Evolutionary conservation across 768 basidiomycete species (phyloP).

Genomic region (Suillus variegatus): DNA sequence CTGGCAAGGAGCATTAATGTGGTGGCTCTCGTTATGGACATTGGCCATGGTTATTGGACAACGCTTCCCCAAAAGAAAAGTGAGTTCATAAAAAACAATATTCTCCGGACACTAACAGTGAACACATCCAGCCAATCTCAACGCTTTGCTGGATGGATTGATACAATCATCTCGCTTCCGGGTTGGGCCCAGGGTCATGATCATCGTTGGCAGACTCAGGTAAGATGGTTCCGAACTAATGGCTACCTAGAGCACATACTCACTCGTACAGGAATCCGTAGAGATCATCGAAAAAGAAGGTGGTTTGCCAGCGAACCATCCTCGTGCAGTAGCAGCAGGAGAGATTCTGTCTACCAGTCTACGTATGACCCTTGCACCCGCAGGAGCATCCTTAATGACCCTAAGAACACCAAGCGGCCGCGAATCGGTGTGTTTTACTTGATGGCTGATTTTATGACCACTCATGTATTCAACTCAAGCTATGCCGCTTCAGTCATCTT

Average conservation of each 20-base stretch:
- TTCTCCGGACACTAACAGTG: neutral
- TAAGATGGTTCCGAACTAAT: conserved; percentile 6
- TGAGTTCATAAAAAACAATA: conserved; percentile 12
- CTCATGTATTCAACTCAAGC: conserved; percentile 15
- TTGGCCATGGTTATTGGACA: conserved; percentile 37
- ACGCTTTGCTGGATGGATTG: conserved; percentile 59
- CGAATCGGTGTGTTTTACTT: conserved; percentile 42
- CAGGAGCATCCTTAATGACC: conserved; percentile 42
- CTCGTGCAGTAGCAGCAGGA: conserved; percentile 55
- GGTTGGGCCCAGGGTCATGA: conserved; percentile 40
- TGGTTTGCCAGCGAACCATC: conserved; percentile 55
- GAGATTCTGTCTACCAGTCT: conserved; percentile 61
- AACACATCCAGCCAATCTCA: conserved; percentile 27
- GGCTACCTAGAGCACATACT: neutral
- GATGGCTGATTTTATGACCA: conserved; percentile 45
- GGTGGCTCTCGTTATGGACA: conserved; percentile 13
- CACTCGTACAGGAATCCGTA: conserved; percentile 47
- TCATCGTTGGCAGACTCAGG: conserved; percentile 40
- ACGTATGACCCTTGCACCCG: conserved; percentile 54
- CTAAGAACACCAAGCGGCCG: conserved; percentile 52
- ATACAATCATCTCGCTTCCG: conserved; percentile 56
- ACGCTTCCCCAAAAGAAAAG: conserved; percentile 27
- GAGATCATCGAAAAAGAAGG: conserved; percentile 74
- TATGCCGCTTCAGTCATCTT: conserved; percentile 36
- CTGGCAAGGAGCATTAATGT: no score